A percentile compares a stretch with the other conserved stretches of the same genome.
Evolutionary conservation across 2,329 filamentous ascomycete genomes (phyloP).

Genomic region (Stagonosporopsis vannaccii): DNA sequence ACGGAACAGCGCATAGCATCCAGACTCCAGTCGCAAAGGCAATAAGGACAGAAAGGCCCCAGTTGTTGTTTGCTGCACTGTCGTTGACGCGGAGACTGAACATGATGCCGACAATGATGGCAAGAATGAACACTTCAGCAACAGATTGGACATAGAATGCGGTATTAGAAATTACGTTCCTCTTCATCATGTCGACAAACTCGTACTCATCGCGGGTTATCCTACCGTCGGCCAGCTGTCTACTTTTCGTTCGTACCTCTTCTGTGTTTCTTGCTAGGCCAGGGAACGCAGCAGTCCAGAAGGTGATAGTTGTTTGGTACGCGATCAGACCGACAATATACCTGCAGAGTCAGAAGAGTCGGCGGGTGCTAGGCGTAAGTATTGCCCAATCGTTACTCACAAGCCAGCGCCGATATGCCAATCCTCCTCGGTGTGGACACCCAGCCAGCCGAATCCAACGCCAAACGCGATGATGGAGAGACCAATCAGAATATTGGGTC

Average conservation of each 20-base stretch:
- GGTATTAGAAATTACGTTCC: conserved; percentile 68
- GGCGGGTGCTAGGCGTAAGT: not conserved
- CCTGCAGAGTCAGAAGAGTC: not conserved
- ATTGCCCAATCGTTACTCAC: conserved; percentile 36
- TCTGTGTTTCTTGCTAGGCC: conserved; percentile 59
- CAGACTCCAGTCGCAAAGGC: conserved; percentile 71
- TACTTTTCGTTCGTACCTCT: not conserved
- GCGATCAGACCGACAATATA: conserved; percentile 70
- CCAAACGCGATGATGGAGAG: conserved; percentile 60
- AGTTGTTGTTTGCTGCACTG: conserved; percentile 68
- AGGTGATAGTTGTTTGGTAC: conserved; percentile 72
- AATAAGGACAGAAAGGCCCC: conserved; percentile 70
- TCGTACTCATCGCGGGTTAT: conserved; percentile 68
- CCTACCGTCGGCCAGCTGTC: conserved; percentile 39
- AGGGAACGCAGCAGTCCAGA: conserved; percentile 71
- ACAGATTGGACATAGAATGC: conserved; percentile 70
- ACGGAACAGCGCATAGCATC: conserved; percentile 69
- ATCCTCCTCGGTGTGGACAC: conserved; percentile 65
- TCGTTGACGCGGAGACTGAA: conserved; percentile 67
- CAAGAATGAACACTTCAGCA: conserved; percentile 60
- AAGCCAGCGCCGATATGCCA: conserved; percentile 68
- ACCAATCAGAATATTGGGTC: conserved; percentile 65
- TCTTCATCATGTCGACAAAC: conserved; percentile 56
- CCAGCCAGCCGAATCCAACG: conserved; percentile 71
- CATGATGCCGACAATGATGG: conserved; percentile 48